Conservation (phyloP, 2,329 filamentous ascomycete species). For the Plenodomus tracheiphilus region DNA sequence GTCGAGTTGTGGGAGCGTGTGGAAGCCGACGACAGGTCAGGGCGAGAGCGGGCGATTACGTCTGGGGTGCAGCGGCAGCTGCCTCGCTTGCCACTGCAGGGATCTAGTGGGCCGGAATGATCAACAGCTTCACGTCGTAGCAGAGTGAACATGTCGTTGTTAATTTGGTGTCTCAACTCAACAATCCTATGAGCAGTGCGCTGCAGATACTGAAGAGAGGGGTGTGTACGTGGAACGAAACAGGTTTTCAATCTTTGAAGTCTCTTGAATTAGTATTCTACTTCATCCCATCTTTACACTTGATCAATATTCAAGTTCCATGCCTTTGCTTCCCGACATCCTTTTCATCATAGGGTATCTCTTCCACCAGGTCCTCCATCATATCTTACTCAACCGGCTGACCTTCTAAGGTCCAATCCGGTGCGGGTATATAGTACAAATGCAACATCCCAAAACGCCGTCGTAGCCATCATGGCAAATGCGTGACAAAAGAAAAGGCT, state of each 20-base stretch:
- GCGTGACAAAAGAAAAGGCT: constrained; percentile 9
- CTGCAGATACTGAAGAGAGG: too few species aligned
- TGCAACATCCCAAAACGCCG: constrained; percentile 16
- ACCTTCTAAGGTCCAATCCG: neutral
- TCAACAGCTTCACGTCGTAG: neutral
- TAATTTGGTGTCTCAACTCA: too few species aligned
- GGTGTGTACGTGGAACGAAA: too few species aligned
- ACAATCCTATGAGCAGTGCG: neutral
- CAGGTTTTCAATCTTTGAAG: too few species aligned
- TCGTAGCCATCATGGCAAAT: constrained; percentile 16
- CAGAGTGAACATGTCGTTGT: too few species aligned
- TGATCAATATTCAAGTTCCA: neutral
- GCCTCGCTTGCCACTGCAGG: constrained; percentile 13
- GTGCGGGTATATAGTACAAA: constrained; percentile 37
- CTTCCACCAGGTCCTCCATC: neutral
- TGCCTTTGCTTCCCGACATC: neutral
- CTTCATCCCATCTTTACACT: too few species aligned
- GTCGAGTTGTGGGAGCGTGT: constrained; percentile 5
- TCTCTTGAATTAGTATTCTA: neutral
- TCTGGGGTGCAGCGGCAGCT: constrained; percentile 25
- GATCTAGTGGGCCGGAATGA: constrained; percentile 4
- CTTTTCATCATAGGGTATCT: neutral
- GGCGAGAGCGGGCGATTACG: constrained; percentile 20
- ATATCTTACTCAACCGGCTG: neutral
- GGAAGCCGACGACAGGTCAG: constrained; percentile 3